Evolutionary conservation across 176 grass and related monocot genomes (phyloP), one percentile per base, ranked within the genome.

Genomic region (Saccharum spontaneum): DNA sequence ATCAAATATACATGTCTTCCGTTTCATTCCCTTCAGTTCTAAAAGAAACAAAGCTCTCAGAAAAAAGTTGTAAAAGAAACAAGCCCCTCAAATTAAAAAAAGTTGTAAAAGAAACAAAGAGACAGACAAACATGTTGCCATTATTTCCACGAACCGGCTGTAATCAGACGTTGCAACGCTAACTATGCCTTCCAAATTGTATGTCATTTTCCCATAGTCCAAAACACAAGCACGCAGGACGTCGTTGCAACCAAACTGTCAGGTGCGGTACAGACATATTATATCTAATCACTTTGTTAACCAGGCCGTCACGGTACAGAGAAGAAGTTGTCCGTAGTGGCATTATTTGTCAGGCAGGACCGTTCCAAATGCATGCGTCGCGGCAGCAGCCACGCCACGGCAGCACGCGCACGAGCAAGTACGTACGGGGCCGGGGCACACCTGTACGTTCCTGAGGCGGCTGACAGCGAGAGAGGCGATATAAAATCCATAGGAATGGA

Each of bases 391-490:
- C 16, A 54, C 52, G 38, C 20, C 65, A 34, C 22, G 22, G 22
- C 38, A 11, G 37, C 10, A 10, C 34, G 66, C 66, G 33, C 8
- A 40, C 6, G 23, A 81, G 76, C 28, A 72, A 71, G 38, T 20
- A 69, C n/a, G 13, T 13, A 40, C 54, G 2, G 18, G 18, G 52
- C 15, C 48, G 7, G 54, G 2, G 7, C 60, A 61, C 24, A 63
- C 9, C 60, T 63, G 60, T 24, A 66, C 55, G 44, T 9, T 80
- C 6, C 10, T 34, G 57, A 57, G n/a, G n/a, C 62, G 13, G 22
- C 37, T 75, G 87, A 80, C 7, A 30, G 54, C 28, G 69, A 80
- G 63, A 75, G 61, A 16, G 11, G 6, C 10, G n/a, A 67, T 78
- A 73, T 7, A 54, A 54, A 54, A 59, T 28, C 24, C 24, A 30